Percentiles rank a stretch among this genome's conserved stretches.
Conservation (phyloP, 495 filamentous ascomycete species). For the Aspergillus incahuasiensis region DNA sequence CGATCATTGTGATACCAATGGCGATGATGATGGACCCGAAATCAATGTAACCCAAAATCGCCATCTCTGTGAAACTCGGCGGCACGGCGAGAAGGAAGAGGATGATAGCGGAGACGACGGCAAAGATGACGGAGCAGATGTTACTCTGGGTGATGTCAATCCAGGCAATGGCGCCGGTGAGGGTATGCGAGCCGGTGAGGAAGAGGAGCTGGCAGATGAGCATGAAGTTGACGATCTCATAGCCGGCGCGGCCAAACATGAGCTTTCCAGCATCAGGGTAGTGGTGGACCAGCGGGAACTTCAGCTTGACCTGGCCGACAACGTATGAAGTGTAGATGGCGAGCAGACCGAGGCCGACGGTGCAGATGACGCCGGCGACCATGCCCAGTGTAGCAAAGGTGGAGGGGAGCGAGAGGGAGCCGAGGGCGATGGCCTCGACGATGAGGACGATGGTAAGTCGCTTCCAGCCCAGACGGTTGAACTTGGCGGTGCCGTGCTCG, state of each 20-base stretch:
- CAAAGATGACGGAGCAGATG: constrained; percentile 59
- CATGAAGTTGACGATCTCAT: constrained; percentile 56
- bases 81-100: constrained; percentile 58
- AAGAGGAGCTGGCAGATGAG: constrained; percentile 61
- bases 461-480: constrained; percentile 35
- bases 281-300: constrained; percentile 57
- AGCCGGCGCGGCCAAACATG: constrained; percentile 55
- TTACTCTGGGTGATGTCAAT: constrained; percentile 56
- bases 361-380: constrained; percentile 49
- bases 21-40: constrained; percentile 60
- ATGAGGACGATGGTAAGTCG: constrained; percentile 45
- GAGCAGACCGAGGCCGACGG: constrained; percentile 53
- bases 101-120: constrained; percentile 55
- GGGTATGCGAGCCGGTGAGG: constrained; percentile 63
- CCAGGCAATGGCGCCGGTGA: constrained; percentile 66
- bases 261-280: constrained; percentile 62
- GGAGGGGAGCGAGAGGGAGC: constrained; percentile 53
- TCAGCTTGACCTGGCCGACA: constrained; percentile 64
- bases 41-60: constrained; percentile 56
- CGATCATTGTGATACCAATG: constrained; percentile 64
- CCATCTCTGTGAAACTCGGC: constrained; percentile 46
- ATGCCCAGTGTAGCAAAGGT: constrained; percentile 60
- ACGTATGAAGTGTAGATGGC: constrained; percentile 68
- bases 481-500: constrained; percentile 26
- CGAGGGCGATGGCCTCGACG: constrained; percentile 60